phyloP scores from a whole-genome alignment of 2,329 filamentous ascomycete species.

The Paraphoma sp. region DNA sequence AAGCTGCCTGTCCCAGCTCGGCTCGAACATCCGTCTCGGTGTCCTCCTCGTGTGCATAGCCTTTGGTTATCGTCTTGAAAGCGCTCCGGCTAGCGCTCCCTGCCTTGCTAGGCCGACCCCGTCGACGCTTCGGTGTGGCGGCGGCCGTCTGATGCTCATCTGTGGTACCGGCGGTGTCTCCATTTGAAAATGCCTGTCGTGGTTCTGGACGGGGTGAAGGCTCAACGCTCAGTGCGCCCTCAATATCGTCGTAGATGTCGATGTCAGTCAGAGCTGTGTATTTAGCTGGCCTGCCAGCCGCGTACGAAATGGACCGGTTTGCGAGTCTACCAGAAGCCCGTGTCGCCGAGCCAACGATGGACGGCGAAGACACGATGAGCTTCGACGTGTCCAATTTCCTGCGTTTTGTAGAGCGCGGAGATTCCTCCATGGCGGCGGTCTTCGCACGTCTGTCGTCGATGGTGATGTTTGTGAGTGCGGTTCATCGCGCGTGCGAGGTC shows the following conservation, averaged over 20 bases:
- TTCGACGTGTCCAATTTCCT: constrained; percentile 43
- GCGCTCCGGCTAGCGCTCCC: constrained; percentile 21
- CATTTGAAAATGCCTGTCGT: constrained; percentile 12
- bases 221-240: constrained; percentile 48
- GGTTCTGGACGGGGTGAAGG: constrained; percentile 7
- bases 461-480: neutral
- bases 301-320: constrained; percentile 20
- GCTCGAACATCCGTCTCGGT: constrained; percentile 23
- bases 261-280: constrained; percentile 22
- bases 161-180: constrained; percentile 10
- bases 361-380: constrained; percentile 23
- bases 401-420: constrained; percentile 45
- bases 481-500: neutral
- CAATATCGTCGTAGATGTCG: constrained; percentile 54
- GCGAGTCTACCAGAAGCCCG: constrained; percentile 29
- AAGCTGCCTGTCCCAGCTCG: constrained; percentile 18
- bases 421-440: constrained; percentile 36
- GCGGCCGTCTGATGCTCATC: constrained; percentile 21
- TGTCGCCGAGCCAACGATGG: constrained; percentile 23
- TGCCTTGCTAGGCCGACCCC: constrained; percentile 18
- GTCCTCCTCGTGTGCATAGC: constrained; percentile 9
- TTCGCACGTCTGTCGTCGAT: neutral
- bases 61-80: constrained; percentile 15
- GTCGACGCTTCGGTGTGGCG: constrained; percentile 26
- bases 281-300: constrained; percentile 16